Conservation (phyloP, 768 basidiomycete species). For the Strobilomyces dryophilus region DNA sequence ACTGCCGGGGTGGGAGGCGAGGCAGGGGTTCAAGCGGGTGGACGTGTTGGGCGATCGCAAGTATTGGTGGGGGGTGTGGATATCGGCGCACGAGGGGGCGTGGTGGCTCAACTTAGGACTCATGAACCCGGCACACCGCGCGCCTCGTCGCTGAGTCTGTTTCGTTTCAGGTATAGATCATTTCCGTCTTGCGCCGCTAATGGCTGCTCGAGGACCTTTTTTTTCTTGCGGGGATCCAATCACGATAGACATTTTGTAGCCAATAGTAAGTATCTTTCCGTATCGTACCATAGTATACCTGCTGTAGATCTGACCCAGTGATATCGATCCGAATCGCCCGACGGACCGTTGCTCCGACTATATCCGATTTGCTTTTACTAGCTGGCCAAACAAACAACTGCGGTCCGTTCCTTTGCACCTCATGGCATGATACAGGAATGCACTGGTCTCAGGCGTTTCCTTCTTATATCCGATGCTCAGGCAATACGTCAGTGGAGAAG, state of each 20-base stretch:
- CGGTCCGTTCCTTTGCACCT: no score
- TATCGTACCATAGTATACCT: neutral
- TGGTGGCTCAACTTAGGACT: constrained; percentile 49
- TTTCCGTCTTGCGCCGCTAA: neutral
- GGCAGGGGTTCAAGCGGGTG: constrained; percentile 41
- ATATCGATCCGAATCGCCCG: neutral
- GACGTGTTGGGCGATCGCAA: constrained; percentile 47
- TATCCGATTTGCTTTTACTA: no score
- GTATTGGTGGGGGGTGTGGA: constrained; percentile 42
- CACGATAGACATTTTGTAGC: constrained; percentile 11
- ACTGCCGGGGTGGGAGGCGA: constrained; percentile 36
- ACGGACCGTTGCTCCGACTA: no score
- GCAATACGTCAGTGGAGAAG: no score
- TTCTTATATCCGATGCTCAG: no score
- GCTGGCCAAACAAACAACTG: no score
- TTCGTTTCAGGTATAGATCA: neutral
- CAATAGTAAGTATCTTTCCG: constrained; percentile 5
- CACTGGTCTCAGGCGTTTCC: no score
- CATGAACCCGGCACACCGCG: constrained; percentile 20
- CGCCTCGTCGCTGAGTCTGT: neutral
- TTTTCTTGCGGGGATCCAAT: neutral
- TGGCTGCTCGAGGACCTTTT: neutral
- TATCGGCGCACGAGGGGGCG: constrained; percentile 29
- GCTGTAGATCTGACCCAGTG: neutral
- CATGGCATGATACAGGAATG: no score